Evolutionary conservation across 2,329 filamentous ascomycete genomes (phyloP), one percentile per base, ranked within the genome.

Genomic region (Diaporthe sp.): DNA sequence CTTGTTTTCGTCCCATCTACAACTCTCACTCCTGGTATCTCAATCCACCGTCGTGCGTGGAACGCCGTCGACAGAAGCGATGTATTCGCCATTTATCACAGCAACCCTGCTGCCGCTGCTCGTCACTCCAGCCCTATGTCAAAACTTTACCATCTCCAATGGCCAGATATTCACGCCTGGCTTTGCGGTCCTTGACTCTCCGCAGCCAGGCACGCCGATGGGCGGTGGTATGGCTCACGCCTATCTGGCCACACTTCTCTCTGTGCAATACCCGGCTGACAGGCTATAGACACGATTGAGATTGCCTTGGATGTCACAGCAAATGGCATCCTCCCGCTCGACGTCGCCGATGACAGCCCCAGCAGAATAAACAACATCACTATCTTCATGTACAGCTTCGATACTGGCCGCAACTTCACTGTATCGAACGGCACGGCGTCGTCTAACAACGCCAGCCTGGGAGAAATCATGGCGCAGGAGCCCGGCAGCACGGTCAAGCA

Each of bases 151-250:
- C 28, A 88, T 91, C 71, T 83, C 90, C 31, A 90, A 90, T 78
- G 92, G 92, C 22, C 92, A 94, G 79, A 89, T 94, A 72, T 94
- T 89, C 80, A 94, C 92, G 0, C 92, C 92, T 0, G 92, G 93
- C 0, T 88, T 94, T 73, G 92, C 89, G 34, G 89, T 94, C 74
- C 85, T 94, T 49, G 89, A 94, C 82, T 88, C 92, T 44, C 91
- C 91, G 17, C 91, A 93, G 77, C 91, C 91, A 7, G 88, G 89
- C 70, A 93, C 91, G 15, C 91, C 92, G 1, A 81, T 92, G 49
- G 92, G 92, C 76, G 91, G 91, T 83, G 88, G 91, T 91, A 82
- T 80, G 89, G 85, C 57, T 71, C 70, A 25, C 8, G 10, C 17
- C 17, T 9, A 42, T 28, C 39, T 31, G 1, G 8, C 34, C 20